These are phyloP conservation scores for Penicillium silybi DNA, from an alignment of 495 filamentous ascomycete species.

Conservation along the genomic window DNA sequence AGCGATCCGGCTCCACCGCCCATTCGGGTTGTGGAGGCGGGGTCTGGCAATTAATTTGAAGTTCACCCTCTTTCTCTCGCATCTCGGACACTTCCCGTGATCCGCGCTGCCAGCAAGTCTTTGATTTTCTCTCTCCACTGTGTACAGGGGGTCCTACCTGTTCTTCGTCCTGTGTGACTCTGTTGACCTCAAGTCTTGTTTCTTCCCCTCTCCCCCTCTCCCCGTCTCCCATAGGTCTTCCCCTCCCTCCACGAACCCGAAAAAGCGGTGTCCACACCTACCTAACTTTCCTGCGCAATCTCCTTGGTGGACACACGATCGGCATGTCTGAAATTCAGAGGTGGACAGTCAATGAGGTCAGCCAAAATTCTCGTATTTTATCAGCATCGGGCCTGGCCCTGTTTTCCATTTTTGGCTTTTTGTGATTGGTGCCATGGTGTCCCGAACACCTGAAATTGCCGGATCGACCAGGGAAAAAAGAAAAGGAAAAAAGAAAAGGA, in stretches of 20 bases:
- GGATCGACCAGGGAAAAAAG: neutral
- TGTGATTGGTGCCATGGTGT: conserved; percentile 1
- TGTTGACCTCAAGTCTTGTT: neutral
- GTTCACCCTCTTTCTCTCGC: neutral
- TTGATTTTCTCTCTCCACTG: neutral
- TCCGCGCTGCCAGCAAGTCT: conserved; percentile 13
- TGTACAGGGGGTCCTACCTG: conserved; percentile 6
- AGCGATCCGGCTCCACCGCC: conserved; percentile 1
- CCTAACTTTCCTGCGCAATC: neutral
- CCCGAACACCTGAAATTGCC: neutral
- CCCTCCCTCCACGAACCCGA: neutral
- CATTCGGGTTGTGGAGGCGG: conserved; percentile 13
- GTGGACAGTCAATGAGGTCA: conserved; percentile 45
- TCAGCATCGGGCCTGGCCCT: neutral
- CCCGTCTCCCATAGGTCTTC: too few species aligned
- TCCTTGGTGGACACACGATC: conserved; percentile 10
- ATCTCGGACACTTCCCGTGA: conserved; percentile 3
- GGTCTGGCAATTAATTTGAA: conserved; percentile 8
- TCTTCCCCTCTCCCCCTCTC: neutral
- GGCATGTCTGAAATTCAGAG: conserved; percentile 36
- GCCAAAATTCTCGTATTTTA: conserved; percentile 8
- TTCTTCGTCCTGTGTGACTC: neutral
- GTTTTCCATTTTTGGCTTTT: conserved; percentile 8
- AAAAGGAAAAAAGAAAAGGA: neutral
- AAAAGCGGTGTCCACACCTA: conserved; percentile 5